phyloP scores from a whole-genome alignment of 805 yeast genomes.

The Vanderwaltozyma tropicalis region DNA sequence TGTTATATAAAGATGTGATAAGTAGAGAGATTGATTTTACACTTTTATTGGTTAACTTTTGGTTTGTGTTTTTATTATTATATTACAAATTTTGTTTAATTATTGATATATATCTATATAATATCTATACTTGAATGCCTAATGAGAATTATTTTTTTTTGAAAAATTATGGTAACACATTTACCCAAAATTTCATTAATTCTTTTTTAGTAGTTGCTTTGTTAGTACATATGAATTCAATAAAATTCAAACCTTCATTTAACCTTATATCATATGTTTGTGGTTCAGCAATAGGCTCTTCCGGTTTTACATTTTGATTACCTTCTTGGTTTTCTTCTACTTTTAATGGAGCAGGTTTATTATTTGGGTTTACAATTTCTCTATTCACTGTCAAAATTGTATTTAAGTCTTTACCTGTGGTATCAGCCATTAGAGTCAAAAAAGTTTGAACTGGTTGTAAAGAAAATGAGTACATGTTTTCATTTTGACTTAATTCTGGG shows the following conservation, averaged over 20 bases:
- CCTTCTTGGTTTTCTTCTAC: not conserved
- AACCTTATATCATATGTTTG: conserved; percentile 23
- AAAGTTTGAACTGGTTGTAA: conserved; percentile 24
- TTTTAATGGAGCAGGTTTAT: not conserved
- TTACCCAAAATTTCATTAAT: conserved; percentile 24
- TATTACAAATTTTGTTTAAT: not conserved
- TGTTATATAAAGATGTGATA: too few species aligned
- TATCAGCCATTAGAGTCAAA: conserved; percentile 16
- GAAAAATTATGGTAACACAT: conserved; percentile 19
- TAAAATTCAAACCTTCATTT: conserved; percentile 23
- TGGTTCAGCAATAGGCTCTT: conserved; percentile 6
- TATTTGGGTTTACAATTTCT: conserved; percentile 12
- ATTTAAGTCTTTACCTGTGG: conserved; percentile 4
- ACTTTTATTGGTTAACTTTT: too few species aligned
- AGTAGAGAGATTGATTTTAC: too few species aligned
- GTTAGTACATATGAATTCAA: conserved; percentile 19
- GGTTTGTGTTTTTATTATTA: not conserved
- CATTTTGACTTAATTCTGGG: conserved; percentile 17
- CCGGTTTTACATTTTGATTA: not conserved
- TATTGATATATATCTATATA: not conserved
- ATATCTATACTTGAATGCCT: not conserved
- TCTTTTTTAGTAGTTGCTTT: conserved; percentile 9
- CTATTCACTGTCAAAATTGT: conserved; percentile 16
- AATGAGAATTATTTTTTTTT: not conserved
- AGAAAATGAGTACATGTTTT: conserved; percentile 20